A percentile compares a stretch with the other conserved stretches of the same genome.
These are phyloP conservation scores for Trypanosoma cruzi DNA, from an alignment of 208 protist genomes.

Conservation along the genomic window DNA sequence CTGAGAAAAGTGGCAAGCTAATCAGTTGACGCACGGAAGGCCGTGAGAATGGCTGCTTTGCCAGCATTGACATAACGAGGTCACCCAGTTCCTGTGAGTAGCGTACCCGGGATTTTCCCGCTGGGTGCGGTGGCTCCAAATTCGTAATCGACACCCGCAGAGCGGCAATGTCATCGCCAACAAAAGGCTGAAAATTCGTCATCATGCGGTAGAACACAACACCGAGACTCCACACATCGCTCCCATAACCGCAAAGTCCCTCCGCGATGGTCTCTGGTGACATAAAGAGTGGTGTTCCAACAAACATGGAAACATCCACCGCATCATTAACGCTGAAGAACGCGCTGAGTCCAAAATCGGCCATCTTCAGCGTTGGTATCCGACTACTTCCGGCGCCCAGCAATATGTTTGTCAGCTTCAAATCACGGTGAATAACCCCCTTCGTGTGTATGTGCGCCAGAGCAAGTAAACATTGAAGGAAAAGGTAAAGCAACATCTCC, in stretches of 20 bases:
- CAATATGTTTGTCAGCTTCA: slow-evolving; percentile 95
- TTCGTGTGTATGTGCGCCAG: slow-evolving; percentile 37
- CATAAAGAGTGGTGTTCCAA: slow-evolving; percentile 34
- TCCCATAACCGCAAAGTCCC: slow-evolving; percentile 20
- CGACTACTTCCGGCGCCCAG: slow-evolving; percentile 29
- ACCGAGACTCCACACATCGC: slow-evolving; percentile 46
- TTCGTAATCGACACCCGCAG: slow-evolving; percentile 12
- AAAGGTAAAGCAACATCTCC: slow-evolving; percentile 16
- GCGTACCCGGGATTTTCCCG: background rate
- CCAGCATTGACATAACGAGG: slow-evolving; percentile 31
- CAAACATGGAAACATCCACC: background rate
- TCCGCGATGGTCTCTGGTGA: slow-evolving; percentile 22
- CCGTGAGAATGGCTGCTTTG: slow-evolving; percentile 14
- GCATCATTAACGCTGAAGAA: slow-evolving; percentile 2
- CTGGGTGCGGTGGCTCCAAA: slow-evolving; percentile 18
- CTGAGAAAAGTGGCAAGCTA: slow-evolving; percentile 34
- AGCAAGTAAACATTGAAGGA: slow-evolving; percentile 27
- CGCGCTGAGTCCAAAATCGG: slow-evolving; percentile 72
- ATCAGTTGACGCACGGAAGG: slow-evolving; percentile 35
- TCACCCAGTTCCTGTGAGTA: slow-evolving; percentile 27
- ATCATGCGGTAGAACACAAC: slow-evolving; percentile 38
- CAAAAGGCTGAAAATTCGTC: slow-evolving; percentile 27
- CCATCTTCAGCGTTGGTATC: slow-evolving; percentile 43
- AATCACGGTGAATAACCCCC: slow-evolving; percentile 79
- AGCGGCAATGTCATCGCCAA: slow-evolving; percentile 3